Evolutionary conservation across 495 filamentous ascomycete genomes (phyloP).

Genomic region (Podospora australis): DNA sequence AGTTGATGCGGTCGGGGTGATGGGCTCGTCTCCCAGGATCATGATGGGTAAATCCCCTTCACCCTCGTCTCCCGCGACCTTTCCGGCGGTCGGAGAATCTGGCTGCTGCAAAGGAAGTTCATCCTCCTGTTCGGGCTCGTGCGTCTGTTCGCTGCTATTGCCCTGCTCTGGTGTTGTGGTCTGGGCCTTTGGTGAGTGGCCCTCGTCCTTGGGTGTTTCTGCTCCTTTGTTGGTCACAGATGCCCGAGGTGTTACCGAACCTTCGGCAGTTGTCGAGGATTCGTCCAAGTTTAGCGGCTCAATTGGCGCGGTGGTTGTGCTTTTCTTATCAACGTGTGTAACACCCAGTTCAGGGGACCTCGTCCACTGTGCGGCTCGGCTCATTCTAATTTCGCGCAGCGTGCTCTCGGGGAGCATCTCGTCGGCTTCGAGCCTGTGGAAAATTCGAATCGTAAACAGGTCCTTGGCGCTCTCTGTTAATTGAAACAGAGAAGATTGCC

Average conservation of each 20-base stretch:
- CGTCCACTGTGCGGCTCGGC: slow-evolving; percentile 20
- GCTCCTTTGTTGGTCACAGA: slow-evolving; percentile 6
- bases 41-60: slow-evolving; percentile 17
- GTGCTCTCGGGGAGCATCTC: slow-evolving; percentile 45
- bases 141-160: not conserved
- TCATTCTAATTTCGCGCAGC: slow-evolving; percentile 34
- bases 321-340: slow-evolving; percentile 10
- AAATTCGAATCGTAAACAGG: slow-evolving; percentile 37
- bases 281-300: slow-evolving; percentile 35
- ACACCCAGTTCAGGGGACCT: slow-evolving; percentile 13
- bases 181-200: slow-evolving; percentile 11
- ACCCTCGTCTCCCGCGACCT: slow-evolving; percentile 4
- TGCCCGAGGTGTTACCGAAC: slow-evolving; percentile 8
- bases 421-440: slow-evolving; percentile 43
- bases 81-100: slow-evolving; percentile 12
- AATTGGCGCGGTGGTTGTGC: slow-evolving; percentile 20
- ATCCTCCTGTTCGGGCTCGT: slow-evolving; percentile 2
- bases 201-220: slow-evolving; percentile 6
- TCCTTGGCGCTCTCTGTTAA: slow-evolving; percentile 44
- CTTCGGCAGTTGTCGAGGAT: slow-evolving; percentile 20
- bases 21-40: slow-evolving; percentile 10
- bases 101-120: slow-evolving; percentile 4
- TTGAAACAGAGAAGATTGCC: slow-evolving; percentile 37
- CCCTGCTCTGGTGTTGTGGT: not conserved
- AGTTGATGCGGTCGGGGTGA: slow-evolving; percentile 3